phyloP scores from a whole-genome alignment of 495 filamentous ascomycete species.

The Ramalina intermedia region DNA sequence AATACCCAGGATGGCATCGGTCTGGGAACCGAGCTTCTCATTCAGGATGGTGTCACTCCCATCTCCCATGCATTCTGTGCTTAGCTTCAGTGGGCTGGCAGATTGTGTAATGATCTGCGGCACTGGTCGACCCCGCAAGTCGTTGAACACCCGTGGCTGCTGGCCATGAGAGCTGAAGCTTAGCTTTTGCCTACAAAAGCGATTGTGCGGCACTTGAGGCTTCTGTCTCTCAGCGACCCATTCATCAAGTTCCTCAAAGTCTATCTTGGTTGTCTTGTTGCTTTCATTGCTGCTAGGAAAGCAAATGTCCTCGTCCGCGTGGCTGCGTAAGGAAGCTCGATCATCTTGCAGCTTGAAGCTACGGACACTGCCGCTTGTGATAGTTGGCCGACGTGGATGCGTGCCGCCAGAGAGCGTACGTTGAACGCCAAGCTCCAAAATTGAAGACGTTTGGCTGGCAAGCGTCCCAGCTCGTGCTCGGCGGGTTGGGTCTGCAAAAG shows the following conservation, averaged over 20 bases:
- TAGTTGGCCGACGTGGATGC: slow-evolving; percentile 43
- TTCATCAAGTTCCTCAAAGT: slow-evolving; percentile 79
- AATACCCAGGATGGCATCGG: slow-evolving; percentile 14
- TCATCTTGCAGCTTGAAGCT: slow-evolving; percentile 28
- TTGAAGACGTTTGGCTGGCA: slow-evolving; percentile 43
- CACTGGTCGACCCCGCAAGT: slow-evolving; percentile 33
- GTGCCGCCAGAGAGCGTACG: slow-evolving; percentile 60
- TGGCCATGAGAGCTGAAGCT: slow-evolving; percentile 38
- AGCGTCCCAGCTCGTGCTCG: slow-evolving; percentile 52
- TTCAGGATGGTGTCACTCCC: slow-evolving; percentile 2
- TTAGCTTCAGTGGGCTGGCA: slow-evolving; percentile 12
- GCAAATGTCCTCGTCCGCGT: slow-evolving; percentile 71
- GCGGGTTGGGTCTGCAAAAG: slow-evolving; percentile 68
- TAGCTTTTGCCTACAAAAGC: slow-evolving; percentile 27
- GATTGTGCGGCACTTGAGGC: slow-evolving; percentile 17
- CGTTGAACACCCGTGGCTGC: slow-evolving; percentile 45
- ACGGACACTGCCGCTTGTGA: slow-evolving; percentile 43
- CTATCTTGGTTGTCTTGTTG: slow-evolving; percentile 46
- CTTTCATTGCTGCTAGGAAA: slow-evolving; percentile 48
- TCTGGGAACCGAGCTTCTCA: slow-evolving; percentile 15
- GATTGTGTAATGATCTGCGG: slow-evolving; percentile 23
- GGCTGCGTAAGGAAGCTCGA: slow-evolving; percentile 24
- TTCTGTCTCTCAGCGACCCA: slow-evolving; percentile 52
- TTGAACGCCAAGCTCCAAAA: slow-evolving; percentile 47
- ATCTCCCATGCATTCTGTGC: slow-evolving; percentile 8